These are phyloP conservation scores for Ogataea corticis DNA, from an alignment of 805 yeast species.

Conservation along the genomic window DNA sequence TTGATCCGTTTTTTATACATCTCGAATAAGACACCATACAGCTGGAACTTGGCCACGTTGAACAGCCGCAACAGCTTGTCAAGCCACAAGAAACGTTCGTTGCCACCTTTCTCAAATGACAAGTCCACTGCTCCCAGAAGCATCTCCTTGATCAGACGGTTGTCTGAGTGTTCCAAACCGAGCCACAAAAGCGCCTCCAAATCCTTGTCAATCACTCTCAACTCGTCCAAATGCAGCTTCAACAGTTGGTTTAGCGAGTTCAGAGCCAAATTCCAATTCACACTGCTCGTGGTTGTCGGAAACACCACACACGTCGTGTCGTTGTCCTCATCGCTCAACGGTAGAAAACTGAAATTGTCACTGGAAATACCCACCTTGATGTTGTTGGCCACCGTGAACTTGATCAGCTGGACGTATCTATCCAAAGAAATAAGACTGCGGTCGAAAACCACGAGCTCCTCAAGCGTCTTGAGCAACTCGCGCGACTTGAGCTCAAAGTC, in stretches of 20 bases:
- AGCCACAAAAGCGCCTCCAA: slow-evolving; percentile 34
- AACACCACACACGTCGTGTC: slow-evolving; percentile 29
- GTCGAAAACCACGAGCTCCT: slow-evolving; percentile 50
- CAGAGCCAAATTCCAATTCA: slow-evolving; percentile 27
- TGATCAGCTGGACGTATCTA: slow-evolving; percentile 34
- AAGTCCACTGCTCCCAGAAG: slow-evolving; percentile 25
- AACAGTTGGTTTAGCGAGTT: slow-evolving; percentile 32
- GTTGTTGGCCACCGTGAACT: slow-evolving; percentile 35
- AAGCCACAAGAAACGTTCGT: slow-evolving; percentile 30
- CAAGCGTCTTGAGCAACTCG: slow-evolving; percentile 44
- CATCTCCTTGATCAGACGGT: slow-evolving; percentile 20
- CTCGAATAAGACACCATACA: slow-evolving; percentile 25
- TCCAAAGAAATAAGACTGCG: slow-evolving; percentile 33
- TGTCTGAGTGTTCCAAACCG: slow-evolving; percentile 31
- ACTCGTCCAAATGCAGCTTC: slow-evolving; percentile 22
- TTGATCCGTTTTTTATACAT: slow-evolving; percentile 31
- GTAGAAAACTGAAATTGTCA: slow-evolving; percentile 24
- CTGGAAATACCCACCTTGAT: slow-evolving; percentile 34
- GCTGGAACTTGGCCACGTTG: slow-evolving; percentile 24
- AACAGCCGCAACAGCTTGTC: slow-evolving; percentile 30
- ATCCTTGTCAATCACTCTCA: slow-evolving; percentile 14
- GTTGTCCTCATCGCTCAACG: slow-evolving; percentile 26
- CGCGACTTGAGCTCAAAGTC: slow-evolving; percentile 36
- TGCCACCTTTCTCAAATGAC: slow-evolving; percentile 11
- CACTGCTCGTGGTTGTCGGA: slow-evolving; percentile 35